Evolutionary conservation across 225 moss, liverwort and hornwort genomes (phyloP).

Genomic region (Pleurozium schreberi): DNA sequence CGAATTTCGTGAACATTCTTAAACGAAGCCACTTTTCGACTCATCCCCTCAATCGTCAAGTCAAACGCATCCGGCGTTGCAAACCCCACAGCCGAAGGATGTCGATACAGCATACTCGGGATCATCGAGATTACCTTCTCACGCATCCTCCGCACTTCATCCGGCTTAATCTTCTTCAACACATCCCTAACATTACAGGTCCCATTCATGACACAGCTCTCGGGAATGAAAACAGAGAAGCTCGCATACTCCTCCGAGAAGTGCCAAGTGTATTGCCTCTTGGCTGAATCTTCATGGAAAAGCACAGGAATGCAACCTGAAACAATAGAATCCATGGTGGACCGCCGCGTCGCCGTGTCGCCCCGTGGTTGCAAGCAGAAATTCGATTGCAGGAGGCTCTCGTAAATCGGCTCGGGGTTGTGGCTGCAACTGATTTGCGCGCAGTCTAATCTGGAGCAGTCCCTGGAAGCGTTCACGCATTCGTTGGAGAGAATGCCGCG

Average conservation of each 20-base stretch:
- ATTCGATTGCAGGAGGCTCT: slow-evolving; percentile 42
- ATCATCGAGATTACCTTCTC: slow-evolving; percentile 58
- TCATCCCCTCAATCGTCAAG: slow-evolving; percentile 51
- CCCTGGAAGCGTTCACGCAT: slow-evolving; percentile 42
- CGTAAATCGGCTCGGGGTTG: slow-evolving; percentile 72
- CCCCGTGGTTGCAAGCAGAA: slow-evolving; percentile 85
- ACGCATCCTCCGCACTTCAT: slow-evolving; percentile 47
- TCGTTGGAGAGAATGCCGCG: slow-evolving; percentile 43
- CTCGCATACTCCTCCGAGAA: slow-evolving; percentile 39
- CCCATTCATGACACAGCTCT: slow-evolving; percentile 39
- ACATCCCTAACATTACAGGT: slow-evolving; percentile 39
- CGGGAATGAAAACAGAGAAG: slow-evolving; percentile 62
- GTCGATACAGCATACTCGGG: slow-evolving; percentile 53
- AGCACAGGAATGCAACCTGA: slow-evolving; percentile 80
- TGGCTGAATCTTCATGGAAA: slow-evolving; percentile 52
- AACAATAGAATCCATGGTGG: slow-evolving; percentile 76
- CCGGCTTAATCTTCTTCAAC: slow-evolving; percentile 21
- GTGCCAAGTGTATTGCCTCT: slow-evolving; percentile 76
- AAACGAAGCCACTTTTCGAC: slow-evolving; percentile 26
- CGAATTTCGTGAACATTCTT: not conserved
- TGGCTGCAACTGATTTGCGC: slow-evolving; percentile 57
- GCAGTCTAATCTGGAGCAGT: slow-evolving; percentile 59
- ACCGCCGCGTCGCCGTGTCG: slow-evolving; percentile 76
- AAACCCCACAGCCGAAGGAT: slow-evolving; percentile 29
- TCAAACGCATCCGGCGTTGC: slow-evolving; percentile 60